A percentile compares a stretch with the other conserved stretches of the same genome.
Evolutionary conservation across 1,284 basidiomycete species (phyloP).

Genomic region (Heterobasidion irregulare): DNA sequence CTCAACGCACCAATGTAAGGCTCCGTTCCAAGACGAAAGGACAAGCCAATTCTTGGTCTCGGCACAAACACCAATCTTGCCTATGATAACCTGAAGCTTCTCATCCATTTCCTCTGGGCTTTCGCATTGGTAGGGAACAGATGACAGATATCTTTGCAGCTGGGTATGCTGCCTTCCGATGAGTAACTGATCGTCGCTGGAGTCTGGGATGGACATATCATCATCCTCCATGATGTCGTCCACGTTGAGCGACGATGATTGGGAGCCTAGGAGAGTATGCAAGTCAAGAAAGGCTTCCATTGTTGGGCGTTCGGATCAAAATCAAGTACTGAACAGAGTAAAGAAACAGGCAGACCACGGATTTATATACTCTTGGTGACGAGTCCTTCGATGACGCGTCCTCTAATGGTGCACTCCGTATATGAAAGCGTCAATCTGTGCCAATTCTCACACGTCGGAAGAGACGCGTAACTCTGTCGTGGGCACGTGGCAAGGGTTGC

Average conservation of each 20-base stretch:
- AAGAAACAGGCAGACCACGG: conserved; percentile 10
- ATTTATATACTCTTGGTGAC: conserved; percentile 12
- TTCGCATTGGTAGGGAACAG: conserved; percentile 77
- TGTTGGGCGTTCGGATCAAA: conserved; percentile 2
- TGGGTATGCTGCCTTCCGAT: conserved; percentile 48
- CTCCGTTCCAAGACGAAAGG: conserved; percentile 63
- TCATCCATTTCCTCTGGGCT: conserved; percentile 68
- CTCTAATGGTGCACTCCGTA: not conserved
- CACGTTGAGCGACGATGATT: conserved; percentile 2
- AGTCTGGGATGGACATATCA: conserved; percentile 37
- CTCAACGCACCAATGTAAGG: conserved; percentile 57
- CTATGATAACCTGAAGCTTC: conserved; percentile 67
- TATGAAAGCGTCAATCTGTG: not conserved
- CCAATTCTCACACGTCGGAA: not conserved
- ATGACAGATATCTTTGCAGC: conserved; percentile 55
- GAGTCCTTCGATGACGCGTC: conserved; percentile 19
- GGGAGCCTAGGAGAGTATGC: conserved; percentile 2
- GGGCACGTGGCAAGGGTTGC: not conserved
- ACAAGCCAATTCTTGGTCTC: conserved; percentile 71
- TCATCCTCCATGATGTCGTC: conserved; percentile 39
- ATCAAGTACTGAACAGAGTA: conserved; percentile 4
- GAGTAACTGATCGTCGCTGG: conserved; percentile 26
- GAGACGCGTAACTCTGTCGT: not conserved
- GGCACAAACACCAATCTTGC: conserved; percentile 66
- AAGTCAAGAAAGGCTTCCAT: conserved; percentile 11